These are phyloP conservation scores for Pleurostoma richardsiae DNA, from an alignment of 2,329 filamentous ascomycete species.

Conservation along the genomic window DNA sequence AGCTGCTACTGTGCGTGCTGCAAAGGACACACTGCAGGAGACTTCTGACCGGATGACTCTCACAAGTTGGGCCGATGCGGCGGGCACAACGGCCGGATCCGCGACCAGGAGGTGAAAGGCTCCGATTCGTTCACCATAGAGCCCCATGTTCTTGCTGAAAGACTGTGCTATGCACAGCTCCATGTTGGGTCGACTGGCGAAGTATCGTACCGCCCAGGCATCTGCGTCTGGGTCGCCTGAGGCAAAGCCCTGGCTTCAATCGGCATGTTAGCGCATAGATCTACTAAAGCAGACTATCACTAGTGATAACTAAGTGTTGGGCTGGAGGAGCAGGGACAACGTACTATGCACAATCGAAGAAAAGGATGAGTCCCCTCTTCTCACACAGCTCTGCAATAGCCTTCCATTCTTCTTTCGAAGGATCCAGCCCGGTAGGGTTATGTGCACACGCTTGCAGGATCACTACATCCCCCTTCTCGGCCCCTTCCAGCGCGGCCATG, in stretches of 20 bases:
- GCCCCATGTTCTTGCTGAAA: constrained; percentile 29
- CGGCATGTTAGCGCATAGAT: not conserved
- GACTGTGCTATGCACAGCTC: constrained; percentile 24
- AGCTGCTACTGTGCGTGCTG: constrained; percentile 19
- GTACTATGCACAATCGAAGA: constrained; percentile 31
- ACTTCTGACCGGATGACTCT: constrained; percentile 19
- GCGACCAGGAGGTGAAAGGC: constrained; percentile 13
- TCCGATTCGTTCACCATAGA: constrained; percentile 29
- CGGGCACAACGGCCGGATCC: constrained; percentile 1
- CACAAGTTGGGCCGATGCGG: constrained; percentile 6
- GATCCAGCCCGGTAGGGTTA: constrained; percentile 31
- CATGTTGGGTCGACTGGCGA: constrained; percentile 7
- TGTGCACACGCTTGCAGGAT: constrained; percentile 31
- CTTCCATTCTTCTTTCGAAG: constrained; percentile 24
- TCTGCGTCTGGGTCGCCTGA: constrained; percentile 25
- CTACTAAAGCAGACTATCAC: no score
- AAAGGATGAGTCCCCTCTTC: constrained; percentile 20
- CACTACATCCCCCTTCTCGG: constrained; percentile 22
- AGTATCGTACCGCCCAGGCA: constrained; percentile 26
- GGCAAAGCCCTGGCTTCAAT: constrained; percentile 26
- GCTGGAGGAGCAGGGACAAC: not conserved
- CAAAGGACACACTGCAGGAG: constrained; percentile 20
- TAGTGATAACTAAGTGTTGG: no score
- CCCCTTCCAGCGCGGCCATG: constrained; percentile 15
- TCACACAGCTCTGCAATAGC: constrained; percentile 21